These are phyloP conservation scores for Plantago major DNA, from an alignment of 257 asterid species.

Conservation along the genomic window DNA sequence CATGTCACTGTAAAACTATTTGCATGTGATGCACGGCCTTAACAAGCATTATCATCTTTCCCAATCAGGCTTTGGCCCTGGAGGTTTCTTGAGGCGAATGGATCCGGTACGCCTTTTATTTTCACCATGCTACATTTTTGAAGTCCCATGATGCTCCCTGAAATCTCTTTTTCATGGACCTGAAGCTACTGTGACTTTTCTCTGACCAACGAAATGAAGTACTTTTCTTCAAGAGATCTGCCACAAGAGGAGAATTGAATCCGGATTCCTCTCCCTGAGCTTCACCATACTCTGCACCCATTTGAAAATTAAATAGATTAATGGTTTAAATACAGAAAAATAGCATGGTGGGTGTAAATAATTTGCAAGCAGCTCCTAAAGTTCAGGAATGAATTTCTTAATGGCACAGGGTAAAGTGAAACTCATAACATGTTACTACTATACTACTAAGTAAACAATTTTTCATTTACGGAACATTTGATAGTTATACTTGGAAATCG, in stretches of 20 bases:
- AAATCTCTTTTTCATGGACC: constrained; percentile 66
- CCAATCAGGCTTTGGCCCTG: too few relatives aligned
- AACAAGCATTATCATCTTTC: neutral
- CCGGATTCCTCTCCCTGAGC: constrained; percentile 38
- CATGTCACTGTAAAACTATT: too few relatives aligned
- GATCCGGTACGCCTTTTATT: neutral
- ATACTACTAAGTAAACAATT: too few relatives aligned
- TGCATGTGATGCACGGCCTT: too few relatives aligned
- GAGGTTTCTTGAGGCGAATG: too few relatives aligned
- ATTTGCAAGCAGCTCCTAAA: too few relatives aligned
- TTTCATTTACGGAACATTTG: too few relatives aligned
- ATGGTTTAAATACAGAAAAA: neutral
- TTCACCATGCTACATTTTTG: constrained; percentile 30
- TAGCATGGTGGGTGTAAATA: too few relatives aligned
- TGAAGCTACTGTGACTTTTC: constrained; percentile 75
- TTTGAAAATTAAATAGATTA: constrained; percentile 8
- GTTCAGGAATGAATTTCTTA: too few relatives aligned
- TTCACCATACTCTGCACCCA: constrained; percentile 66
- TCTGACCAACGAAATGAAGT: constrained; percentile 76
- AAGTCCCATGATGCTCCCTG: constrained; percentile 65
- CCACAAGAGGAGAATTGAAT: constrained; percentile 59
- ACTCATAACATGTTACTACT: too few relatives aligned
- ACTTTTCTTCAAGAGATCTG: constrained; percentile 58
- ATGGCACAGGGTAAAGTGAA: too few relatives aligned
- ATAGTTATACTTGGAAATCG: too few relatives aligned